Evolutionary conservation across 192 early-diverging fungal species (phyloP), one percentile per base, ranked within the genome.

Genomic region (Chytriomyces confervae): DNA sequence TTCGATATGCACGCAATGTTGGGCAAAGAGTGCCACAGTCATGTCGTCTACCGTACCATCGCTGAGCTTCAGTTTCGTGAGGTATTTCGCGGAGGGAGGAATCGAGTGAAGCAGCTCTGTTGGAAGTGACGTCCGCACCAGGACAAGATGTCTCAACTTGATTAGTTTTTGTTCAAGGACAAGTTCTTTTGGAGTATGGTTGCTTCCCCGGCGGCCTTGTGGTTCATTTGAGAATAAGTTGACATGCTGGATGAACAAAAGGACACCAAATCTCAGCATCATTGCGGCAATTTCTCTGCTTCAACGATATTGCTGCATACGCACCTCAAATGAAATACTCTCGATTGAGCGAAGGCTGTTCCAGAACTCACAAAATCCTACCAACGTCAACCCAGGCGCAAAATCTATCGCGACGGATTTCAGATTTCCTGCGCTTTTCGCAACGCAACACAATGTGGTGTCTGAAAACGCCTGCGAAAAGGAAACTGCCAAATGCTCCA

Each of bases 401-500:
- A 67, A 67, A 67, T 67, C 66, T n/a, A 67, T 67, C 8, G 47
- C 43, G 11, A 67, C 48, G 2, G 27, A 29, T 46, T 36, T 67
- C 45, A 67, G 43, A 10, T 46, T 47, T 11, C 1, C 11, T 11
- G 66, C 23, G 13, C 10, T 16, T 47, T 67, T 67, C 8, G 66
- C 44, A 67, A 67, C 43, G 11, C 48, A 47, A 23, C 43, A 13
- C 11, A 67, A 47, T 6, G 66, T 67, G n/a, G 24, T 10, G 48
- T 67, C 66, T 10, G 66, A 67, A 47, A 67, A 67, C 6, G 66
- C 27, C 44, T 67, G 66, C 27, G 66, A 67, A 13, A 67, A 67
- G n/a, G 66, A 67, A 45, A 67, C 23, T 3, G 66, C 13, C 43
- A 67, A 13, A 8, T 29, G 48, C 23, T 67, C 66, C 2, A 67